These are phyloP conservation scores for Alloteropsis semialata DNA, from an alignment of 176 grass and related monocot species.

Conservation along the genomic window DNA sequence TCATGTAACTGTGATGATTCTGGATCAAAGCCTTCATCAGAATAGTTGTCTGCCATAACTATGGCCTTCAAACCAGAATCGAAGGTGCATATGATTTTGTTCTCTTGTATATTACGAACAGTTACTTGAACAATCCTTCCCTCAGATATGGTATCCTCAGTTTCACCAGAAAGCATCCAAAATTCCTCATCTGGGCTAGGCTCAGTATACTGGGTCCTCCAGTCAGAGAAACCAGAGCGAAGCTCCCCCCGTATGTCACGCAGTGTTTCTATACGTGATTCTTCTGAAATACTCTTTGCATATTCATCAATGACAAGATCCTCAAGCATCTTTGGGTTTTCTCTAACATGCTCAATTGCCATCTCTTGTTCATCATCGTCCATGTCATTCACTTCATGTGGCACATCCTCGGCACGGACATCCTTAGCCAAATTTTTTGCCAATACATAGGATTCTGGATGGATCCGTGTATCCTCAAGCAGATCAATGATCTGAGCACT, in stretches of 20 bases:
- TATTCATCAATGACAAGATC: slow-evolving; percentile 58
- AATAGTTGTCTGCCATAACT: slow-evolving; percentile 75
- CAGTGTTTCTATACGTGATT: slow-evolving; percentile 60
- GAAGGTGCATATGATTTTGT: slow-evolving; percentile 73
- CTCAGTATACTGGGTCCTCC: slow-evolving; percentile 61
- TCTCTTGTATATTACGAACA: slow-evolving; percentile 78
- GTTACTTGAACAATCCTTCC: slow-evolving; percentile 96
- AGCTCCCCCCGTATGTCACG: slow-evolving; percentile 54
- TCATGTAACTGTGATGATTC: slow-evolving; percentile 65
- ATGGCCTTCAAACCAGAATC: slow-evolving; percentile 98
- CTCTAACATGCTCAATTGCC: slow-evolving; percentile 84
- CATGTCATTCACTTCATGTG: slow-evolving; percentile 66
- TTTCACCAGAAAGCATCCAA: slow-evolving; percentile 95
- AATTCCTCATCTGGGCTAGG: slow-evolving; percentile 86
- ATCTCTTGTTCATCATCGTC: slow-evolving; percentile 86
- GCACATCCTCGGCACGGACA: slow-evolving; percentile 45
- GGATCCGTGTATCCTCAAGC: slow-evolving; percentile 97
- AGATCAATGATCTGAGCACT: slow-evolving; percentile 85
- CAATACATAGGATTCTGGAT: slow-evolving; percentile 91
- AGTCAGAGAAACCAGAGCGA: slow-evolving; percentile 60
- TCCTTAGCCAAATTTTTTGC: slow-evolving; percentile 93
- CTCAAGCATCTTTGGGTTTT: slow-evolving; percentile 17
- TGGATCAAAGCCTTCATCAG: slow-evolving; percentile 65
- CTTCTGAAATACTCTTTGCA: slow-evolving; percentile 61
- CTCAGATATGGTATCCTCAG: slow-evolving; percentile 88